phyloP scores from a whole-genome alignment of 495 filamentous ascomycete genomes.

The Tuber microsphaerosporum region DNA sequence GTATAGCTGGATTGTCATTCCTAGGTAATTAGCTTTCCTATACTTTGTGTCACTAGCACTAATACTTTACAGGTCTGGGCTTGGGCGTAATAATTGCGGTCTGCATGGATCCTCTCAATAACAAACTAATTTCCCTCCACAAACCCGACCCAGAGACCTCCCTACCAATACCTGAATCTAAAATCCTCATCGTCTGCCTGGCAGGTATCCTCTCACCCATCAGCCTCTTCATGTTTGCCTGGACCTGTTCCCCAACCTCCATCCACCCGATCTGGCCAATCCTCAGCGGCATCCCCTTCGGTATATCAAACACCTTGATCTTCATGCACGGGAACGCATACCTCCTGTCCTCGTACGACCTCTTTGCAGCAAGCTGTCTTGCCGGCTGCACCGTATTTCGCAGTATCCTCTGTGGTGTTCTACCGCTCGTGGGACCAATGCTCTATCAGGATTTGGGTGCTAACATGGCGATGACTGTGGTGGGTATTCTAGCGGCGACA shows the following conservation, averaged over 20 bases:
- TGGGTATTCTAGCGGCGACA: conserved; percentile 61
- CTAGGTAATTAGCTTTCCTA: conserved; percentile 48
- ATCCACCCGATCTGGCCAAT: conserved; percentile 69
- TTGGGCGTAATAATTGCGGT: conserved; percentile 62
- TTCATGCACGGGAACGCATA: conserved; percentile 78
- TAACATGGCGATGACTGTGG: conserved; percentile 70
- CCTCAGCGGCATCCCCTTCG: conserved; percentile 67
- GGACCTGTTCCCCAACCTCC: conserved; percentile 62
- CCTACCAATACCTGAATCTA: conserved; percentile 60
- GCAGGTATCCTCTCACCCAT: conserved; percentile 59
- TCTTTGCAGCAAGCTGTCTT: conserved; percentile 66
- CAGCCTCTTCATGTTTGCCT: conserved; percentile 69
- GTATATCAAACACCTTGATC: conserved; percentile 61
- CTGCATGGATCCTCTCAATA: conserved; percentile 58
- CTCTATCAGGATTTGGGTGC: conserved; percentile 66
- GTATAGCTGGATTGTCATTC: conserved; percentile 65
- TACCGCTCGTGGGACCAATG: conserved; percentile 65
- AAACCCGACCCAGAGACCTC: conserved; percentile 60
- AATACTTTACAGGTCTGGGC: conserved; percentile 46
- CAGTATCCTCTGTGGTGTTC: conserved; percentile 55
- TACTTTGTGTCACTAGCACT: neutral
- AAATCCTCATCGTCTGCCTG: conserved; percentile 62
- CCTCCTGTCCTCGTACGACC: conserved; percentile 64
- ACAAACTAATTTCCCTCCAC: conserved; percentile 62
- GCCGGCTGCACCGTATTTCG: conserved; percentile 59